Evolutionary conservation across 2,329 filamentous ascomycete species (phyloP), one percentile per base, ranked within the genome.

Genomic region (Talaromyces sp.): DNA sequence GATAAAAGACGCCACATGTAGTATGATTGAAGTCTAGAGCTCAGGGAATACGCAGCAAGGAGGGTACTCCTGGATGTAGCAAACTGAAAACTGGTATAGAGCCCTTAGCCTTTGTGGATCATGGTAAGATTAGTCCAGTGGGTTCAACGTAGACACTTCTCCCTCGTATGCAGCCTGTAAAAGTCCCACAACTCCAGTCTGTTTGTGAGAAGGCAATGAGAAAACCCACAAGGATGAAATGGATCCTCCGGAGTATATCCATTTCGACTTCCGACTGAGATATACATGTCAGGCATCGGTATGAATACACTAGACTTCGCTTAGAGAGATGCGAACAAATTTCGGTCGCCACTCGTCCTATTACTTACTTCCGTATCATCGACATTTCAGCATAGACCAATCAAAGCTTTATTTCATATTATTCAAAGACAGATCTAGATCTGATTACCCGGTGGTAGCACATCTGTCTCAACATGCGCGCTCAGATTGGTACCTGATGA

Each of bases 401-500:
- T 56, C 19, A 37, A 19, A 22, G 19, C 4, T 16, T 10, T 10
- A 16, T 4, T 16, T 37, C 10, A 56, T 56, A 14, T 22, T 24
- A 14, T 22, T 5, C 3, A 3, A 6, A 13, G n/a, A 22, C 2
- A 24, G 33, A 37, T 56, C 31, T 54, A 54, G 33, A 56, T 37
- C 52, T 49, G 3, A 11, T 39, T 13, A 7, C n/a, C 16, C 3
- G 5, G 14, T 50, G 10, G 31, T 19, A 22, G 10, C 60, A 33
- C n/a, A 62, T 62, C 45, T 62, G 47, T 43, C 22, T 4, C 22
- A 62, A 54, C 60, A 43, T 33, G 45, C 27, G 41, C 47, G 35
- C 60, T 54, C 54, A 62, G 31, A 54, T 54, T n/a, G 37, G 60
- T 54, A 62, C 60, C 60, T 54, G 59, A 31, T 35, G 52, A 19